Conservation (phyloP, 2,329 filamentous ascomycete species). For the Fusarium chaquense region DNA sequence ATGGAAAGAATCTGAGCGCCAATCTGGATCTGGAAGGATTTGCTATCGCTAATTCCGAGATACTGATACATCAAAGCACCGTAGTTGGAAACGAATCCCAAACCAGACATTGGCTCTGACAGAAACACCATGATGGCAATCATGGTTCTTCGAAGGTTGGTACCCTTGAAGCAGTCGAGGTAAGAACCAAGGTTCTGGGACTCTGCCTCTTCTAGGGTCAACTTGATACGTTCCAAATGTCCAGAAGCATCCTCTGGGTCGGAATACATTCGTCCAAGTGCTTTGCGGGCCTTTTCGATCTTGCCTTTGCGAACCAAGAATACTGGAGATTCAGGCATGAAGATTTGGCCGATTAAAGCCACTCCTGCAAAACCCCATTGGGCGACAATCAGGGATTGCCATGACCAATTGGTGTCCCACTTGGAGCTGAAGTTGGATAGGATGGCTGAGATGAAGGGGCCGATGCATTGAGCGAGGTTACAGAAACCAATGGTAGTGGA, state of each 20-base stretch:
- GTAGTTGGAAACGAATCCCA: constrained; percentile 59
- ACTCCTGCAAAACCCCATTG: constrained; percentile 57
- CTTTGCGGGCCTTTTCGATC: constrained; percentile 30
- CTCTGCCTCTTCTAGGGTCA: constrained; percentile 60
- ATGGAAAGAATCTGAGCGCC: constrained; percentile 49
- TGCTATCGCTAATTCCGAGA: constrained; percentile 44
- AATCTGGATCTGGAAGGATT: constrained; percentile 49
- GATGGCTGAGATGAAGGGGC: constrained; percentile 55
- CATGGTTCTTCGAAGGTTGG: constrained; percentile 57
- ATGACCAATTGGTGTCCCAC: constrained; percentile 56
- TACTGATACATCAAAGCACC: constrained; percentile 52
- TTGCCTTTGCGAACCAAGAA: constrained; percentile 59
- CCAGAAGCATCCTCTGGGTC: constrained; percentile 56
- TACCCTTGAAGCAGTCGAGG: constrained; percentile 58
- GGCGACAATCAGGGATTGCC: constrained; percentile 55
- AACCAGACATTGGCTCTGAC: constrained; percentile 59
- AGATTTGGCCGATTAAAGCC: constrained; percentile 48
- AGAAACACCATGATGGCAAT: constrained; percentile 58
- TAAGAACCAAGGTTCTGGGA: constrained; percentile 53
- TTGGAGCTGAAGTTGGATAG: constrained; percentile 53
- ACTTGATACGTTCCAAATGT: constrained; percentile 58
- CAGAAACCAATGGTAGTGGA: constrained; percentile 53
- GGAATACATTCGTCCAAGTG: constrained; percentile 59
- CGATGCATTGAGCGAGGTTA: constrained; percentile 56
- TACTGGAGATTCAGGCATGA: constrained; percentile 64